Evolutionary conservation across 2,329 filamentous ascomycete species (phyloP), one percentile per base, ranked within the genome.

Genomic region (Zymoseptoria ardabiliae): DNA sequence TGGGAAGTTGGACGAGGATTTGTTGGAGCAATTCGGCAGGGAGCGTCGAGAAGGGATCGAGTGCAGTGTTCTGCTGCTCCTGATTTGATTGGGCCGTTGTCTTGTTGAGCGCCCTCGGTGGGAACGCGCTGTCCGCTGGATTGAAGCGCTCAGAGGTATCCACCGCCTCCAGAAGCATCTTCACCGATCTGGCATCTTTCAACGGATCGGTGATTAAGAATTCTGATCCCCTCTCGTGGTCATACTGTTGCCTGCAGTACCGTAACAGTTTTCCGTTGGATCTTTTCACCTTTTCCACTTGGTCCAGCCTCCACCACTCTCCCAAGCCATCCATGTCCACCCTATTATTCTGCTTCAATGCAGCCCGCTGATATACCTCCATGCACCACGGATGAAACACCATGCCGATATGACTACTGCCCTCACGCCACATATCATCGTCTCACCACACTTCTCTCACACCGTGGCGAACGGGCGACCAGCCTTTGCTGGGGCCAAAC

Each of bases 301-400:
- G 8, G 13, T 35, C 13, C 30, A 48, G 19, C 17, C 54, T 22
- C 20, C 50, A 56, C 61, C 61, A 65, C 6, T 56, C 25, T 8
- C 55, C 28, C 4, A 63, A 48, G 2, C 55, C 56, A 3, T 20
- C 20, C 28, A 63, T 30, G 17, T 62, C 56, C 2, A 58, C 21
- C 2, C 20, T 19, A 3, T 56, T 54, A 2, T 9, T 54, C 2
- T 22, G 54, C 10, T 51, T 4, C 1, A 4, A 7, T 4, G 58
- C 61, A 7, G 50, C 61, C 0, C 59, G 58, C 17, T 58, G 58
- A 55, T 56, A 65, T 3, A 61, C 50, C 20, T 65, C 63, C 8
- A 65, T 19, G n/a, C 63, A 65, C 13, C 35, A 50, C 2, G 63
- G 63, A 56, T 65, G 63, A n/a, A 63, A 63, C 17, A 59, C 56